A percentile compares a stretch with the other conserved stretches of the same genome.
phyloP scores from a whole-genome alignment of 2,329 filamentous ascomycete genomes.

The Colletotrichum incanum region DNA sequence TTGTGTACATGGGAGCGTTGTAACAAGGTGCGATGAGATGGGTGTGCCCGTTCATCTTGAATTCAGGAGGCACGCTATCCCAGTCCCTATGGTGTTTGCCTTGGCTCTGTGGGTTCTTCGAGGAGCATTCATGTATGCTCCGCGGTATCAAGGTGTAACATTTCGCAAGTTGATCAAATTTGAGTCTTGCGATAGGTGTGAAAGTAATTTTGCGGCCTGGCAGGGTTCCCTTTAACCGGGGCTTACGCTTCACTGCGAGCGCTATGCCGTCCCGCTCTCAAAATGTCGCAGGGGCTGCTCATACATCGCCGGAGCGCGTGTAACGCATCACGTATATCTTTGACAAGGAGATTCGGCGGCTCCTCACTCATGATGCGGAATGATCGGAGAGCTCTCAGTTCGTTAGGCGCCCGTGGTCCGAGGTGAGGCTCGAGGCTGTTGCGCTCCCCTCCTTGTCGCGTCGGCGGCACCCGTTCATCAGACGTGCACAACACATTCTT shows the following conservation, averaged over 20 bases:
- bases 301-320: constrained; percentile 9
- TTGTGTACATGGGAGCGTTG: constrained; percentile 28
- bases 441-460: constrained; percentile 3
- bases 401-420: constrained; percentile 17
- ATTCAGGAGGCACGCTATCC: constrained; percentile 24
- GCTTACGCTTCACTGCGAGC: neutral
- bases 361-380: constrained; percentile 14
- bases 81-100: constrained; percentile 17
- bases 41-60: constrained; percentile 39
- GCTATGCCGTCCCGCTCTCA: neutral
- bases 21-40: constrained; percentile 36
- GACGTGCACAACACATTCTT: constrained; percentile 1
- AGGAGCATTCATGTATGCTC: constrained; percentile 24
- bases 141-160: constrained; percentile 19
- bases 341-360: neutral
- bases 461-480: constrained; percentile 26
- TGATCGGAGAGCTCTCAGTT: constrained; percentile 30
- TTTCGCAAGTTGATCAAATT: constrained; percentile 33
- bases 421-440: constrained; percentile 26
- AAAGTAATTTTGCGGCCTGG: constrained; percentile 28
- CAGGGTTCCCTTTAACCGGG: neutral
- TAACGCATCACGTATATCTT: constrained; percentile 18
- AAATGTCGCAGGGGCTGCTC: constrained; percentile 4
- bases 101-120: neutral
- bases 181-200: constrained; percentile 27